Percentiles rank a stretch among this genome's conserved stretches.
Evolutionary conservation across 1,284 basidiomycete genomes (phyloP).

Genomic region (Phenoliferia sp.): DNA sequence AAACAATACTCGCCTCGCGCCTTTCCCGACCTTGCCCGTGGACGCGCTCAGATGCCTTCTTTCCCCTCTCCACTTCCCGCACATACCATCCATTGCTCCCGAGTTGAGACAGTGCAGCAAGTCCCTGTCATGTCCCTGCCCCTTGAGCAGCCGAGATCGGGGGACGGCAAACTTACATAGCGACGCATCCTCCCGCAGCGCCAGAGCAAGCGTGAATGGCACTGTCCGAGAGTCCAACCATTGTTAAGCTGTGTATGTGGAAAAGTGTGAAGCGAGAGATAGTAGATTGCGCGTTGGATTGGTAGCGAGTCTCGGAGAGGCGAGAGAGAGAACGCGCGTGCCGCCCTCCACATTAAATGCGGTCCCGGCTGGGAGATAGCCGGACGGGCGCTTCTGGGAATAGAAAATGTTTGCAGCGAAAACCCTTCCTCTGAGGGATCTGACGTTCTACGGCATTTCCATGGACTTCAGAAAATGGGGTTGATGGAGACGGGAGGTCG

Average conservation of each 20-base stretch:
- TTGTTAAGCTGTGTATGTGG: conserved; percentile 4
- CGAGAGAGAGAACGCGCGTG: too few relatives aligned
- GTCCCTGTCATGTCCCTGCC: not conserved
- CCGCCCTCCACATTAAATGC: too few relatives aligned
- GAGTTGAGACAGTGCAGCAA: not conserved
- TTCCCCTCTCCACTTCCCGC: not conserved
- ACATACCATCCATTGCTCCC: not conserved
- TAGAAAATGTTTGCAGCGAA: too few relatives aligned
- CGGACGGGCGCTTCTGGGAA: too few relatives aligned
- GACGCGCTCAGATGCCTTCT: not conserved
- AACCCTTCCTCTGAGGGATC: too few relatives aligned
- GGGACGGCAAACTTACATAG: conserved; percentile 60
- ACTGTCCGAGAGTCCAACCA: conserved; percentile 55
- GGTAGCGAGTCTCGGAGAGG: too few relatives aligned
- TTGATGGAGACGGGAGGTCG: too few relatives aligned
- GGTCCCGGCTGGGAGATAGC: too few relatives aligned
- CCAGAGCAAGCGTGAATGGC: conserved; percentile 85
- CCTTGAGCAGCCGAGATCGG: too few relatives aligned
- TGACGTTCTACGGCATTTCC: too few relatives aligned
- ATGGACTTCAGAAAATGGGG: too few relatives aligned
- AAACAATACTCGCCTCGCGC: not conserved
- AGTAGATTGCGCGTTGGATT: not conserved
- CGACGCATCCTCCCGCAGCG: conserved; percentile 81
- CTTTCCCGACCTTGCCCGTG: not conserved
- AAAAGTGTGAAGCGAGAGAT: not conserved